Evolutionary conservation across 441 rosid species (phyloP).

Genomic region (Euphorbia schlechtendalii): DNA sequence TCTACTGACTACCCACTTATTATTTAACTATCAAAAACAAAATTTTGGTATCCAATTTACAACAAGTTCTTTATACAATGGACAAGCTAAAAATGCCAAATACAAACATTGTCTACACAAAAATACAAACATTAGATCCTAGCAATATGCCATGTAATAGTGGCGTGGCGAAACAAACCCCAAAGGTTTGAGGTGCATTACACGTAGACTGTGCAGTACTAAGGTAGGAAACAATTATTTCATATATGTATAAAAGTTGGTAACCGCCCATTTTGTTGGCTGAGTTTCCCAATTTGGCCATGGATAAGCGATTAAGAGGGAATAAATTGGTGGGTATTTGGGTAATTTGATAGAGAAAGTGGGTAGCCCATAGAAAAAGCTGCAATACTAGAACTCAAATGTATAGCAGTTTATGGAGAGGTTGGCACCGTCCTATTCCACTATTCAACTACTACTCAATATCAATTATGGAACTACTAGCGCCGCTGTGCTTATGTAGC

Average conservation of each 20-base stretch:
- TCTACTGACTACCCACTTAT: neutral
- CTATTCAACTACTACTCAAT: neutral
- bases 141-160: neutral
- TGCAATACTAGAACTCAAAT: neutral
- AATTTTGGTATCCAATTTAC: neutral
- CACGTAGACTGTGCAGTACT: slow-evolving; percentile 32
- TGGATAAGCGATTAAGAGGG: neutral
- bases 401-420: neutral
- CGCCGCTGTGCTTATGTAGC: neutral
- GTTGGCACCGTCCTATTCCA: neutral
- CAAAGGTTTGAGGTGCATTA: slow-evolving; percentile 24
- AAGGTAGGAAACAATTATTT: slow-evolving; percentile 8
- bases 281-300: slow-evolving; percentile 2
- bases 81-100: slow-evolving; percentile 6
- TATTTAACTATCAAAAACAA: neutral
- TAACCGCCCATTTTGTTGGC: slow-evolving; percentile 9
- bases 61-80: neutral
- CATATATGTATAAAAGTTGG: neutral
- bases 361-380: neutral
- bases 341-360: neutral
- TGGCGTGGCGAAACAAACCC: slow-evolving; percentile 5
- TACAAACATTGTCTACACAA: neutral
- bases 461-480: neutral
- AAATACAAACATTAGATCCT: slow-evolving; percentile 4
- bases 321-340: neutral